Conservation (phyloP, 1,284 basidiomycete species). For the Grifola frondosa region DNA sequence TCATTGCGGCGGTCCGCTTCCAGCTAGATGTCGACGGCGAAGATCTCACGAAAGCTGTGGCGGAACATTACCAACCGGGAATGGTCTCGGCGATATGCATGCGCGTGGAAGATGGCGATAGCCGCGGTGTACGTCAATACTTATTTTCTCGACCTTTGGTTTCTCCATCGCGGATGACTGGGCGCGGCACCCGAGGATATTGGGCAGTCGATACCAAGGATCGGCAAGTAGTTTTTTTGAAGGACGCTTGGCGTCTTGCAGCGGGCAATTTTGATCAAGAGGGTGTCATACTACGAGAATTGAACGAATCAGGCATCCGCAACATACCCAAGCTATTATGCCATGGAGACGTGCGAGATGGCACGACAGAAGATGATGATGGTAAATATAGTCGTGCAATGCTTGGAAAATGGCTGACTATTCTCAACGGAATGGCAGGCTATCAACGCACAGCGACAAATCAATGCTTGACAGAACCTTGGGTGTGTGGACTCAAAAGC, state of each 20-base stretch:
- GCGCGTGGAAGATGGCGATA: not conserved
- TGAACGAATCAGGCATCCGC: not conserved
- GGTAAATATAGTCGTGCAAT: not conserved
- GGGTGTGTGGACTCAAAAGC: not conserved
- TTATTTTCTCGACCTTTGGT: conserved; percentile 8
- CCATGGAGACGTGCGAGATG: not conserved
- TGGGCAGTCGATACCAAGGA: conserved; percentile 5
- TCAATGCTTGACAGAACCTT: not conserved
- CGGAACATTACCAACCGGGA: conserved; percentile 3
- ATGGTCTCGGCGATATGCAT: not conserved
- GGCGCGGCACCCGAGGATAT: conserved; percentile 10
- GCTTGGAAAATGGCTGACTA: not conserved
- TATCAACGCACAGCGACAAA: not conserved
- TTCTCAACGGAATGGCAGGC: not conserved
- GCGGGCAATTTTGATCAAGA: not conserved
- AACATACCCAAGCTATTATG: not conserved
- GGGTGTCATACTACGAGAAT: not conserved
- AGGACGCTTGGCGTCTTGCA: conserved; percentile 6
- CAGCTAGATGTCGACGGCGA: conserved; percentile 9
- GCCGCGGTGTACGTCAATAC: not conserved
- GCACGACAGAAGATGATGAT: not conserved
- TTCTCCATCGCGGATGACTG: not conserved
- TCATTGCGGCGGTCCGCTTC: not conserved
- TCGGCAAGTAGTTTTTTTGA: not conserved
- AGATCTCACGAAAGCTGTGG: not conserved